Percentiles rank a stretch among this genome's conserved stretches.
Evolutionary conservation across 164 flowering plant genomes (phyloP).

Genomic region (Aristolochia fimbriata): DNA sequence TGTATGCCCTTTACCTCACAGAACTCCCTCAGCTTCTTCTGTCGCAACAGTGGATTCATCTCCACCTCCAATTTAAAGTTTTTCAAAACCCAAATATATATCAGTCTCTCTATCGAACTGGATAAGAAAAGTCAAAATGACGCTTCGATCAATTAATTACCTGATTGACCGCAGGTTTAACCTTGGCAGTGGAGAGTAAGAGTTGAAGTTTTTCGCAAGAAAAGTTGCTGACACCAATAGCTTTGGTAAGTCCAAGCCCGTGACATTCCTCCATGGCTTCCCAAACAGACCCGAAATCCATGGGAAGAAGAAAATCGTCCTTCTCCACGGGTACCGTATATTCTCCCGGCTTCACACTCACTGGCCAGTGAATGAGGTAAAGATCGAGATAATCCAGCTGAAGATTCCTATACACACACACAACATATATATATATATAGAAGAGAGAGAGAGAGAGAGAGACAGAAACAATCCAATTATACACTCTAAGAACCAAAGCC

Average conservation of each 20-base stretch:
- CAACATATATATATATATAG: too few species aligned
- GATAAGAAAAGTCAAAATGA: not conserved
- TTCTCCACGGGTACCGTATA: not conserved
- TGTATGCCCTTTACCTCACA: conserved; percentile 16
- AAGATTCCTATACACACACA: conserved; percentile 15
- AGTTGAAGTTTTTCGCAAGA: conserved; percentile 13
- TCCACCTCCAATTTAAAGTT: conserved; percentile 22
- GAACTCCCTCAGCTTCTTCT: conserved; percentile 18
- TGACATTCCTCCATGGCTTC: conserved; percentile 20
- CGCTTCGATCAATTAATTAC: not conserved
- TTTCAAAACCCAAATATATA: not conserved
- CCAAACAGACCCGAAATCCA: conserved; percentile 10
- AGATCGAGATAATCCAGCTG: conserved; percentile 31
- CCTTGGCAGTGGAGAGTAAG: conserved; percentile 9
- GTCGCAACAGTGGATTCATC: conserved; percentile 24
- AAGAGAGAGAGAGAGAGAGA: not conserved
- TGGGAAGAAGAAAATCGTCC: conserved; percentile 7
- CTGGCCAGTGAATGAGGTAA: conserved; percentile 30
- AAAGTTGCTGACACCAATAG: conserved; percentile 28
- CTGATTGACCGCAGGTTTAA: conserved; percentile 27
- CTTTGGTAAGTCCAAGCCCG: conserved; percentile 14
- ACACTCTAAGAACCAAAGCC: too few species aligned
- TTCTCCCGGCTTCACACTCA: conserved; percentile 11
- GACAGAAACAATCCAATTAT: too few species aligned
- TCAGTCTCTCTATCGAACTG: not conserved